A percentile compares a stretch with the other conserved stretches of the same genome.
These are phyloP conservation scores for Cynanchum wilfordii DNA, from an alignment of 257 asterid species.

Conservation along the genomic window DNA sequence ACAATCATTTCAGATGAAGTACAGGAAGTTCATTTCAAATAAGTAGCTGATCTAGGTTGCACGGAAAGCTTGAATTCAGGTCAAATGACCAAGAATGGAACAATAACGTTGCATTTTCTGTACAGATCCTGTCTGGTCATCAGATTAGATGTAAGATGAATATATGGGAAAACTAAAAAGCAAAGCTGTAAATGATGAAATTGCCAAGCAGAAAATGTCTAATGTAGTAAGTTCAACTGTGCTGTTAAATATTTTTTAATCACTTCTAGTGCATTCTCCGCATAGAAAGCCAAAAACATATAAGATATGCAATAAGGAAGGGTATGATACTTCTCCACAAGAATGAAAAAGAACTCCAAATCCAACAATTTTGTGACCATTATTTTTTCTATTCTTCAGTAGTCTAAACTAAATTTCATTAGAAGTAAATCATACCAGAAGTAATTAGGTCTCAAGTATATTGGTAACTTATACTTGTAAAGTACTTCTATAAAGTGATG, in stretches of 20 bases:
- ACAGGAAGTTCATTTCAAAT: conserved; percentile 1
- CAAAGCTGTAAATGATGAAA: neutral
- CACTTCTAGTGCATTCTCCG: neutral
- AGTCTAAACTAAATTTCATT: neutral
- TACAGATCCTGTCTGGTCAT: neutral
- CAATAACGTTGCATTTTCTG: conserved; percentile 1
- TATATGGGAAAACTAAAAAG: conserved; percentile 4
- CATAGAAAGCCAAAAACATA: neutral
- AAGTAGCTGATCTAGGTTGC: neutral
- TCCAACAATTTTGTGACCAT: neutral
- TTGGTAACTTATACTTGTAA: neutral
- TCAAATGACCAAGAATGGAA: conserved; percentile 6
- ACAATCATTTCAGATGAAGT: conserved; percentile 7
- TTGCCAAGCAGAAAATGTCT: neutral
- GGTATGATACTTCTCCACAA: neutral
- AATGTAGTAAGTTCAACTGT: neutral
- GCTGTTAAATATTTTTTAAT: neutral
- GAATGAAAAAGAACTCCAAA: neutral
- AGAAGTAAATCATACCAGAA: neutral
- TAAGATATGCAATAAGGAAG: neutral
- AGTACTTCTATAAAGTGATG: neutral
- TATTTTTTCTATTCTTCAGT: neutral
- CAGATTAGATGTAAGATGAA: neutral
- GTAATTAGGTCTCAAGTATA: neutral
- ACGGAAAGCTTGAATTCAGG: conserved; percentile 8